Percentiles rank a stretch among this genome's conserved stretches.
Evolutionary conservation across 192 early-diverging fungal species (phyloP).

Genomic region (Spizellomyces punctatus): DNA sequence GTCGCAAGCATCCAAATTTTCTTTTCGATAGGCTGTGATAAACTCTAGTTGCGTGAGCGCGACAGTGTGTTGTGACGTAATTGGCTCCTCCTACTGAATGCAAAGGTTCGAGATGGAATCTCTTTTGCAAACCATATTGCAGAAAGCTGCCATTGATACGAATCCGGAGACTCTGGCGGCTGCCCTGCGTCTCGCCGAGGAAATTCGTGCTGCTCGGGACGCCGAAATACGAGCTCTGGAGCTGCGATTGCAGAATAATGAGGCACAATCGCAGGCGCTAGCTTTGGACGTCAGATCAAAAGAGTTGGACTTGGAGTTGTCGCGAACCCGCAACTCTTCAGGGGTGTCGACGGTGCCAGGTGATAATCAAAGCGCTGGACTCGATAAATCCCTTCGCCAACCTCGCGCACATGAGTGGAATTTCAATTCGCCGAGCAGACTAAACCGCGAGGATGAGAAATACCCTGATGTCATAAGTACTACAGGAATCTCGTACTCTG

Average conservation of each 20-base stretch:
- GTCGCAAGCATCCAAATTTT: too few species aligned
- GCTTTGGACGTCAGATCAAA: constrained; percentile 10
- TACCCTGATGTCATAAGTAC: not conserved
- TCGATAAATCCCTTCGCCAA: not conserved
- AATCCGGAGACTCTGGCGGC: constrained; percentile 14
- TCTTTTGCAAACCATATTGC: constrained; percentile 15
- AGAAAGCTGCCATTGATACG: constrained; percentile 14
- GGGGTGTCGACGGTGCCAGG: not conserved
- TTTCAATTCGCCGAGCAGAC: not conserved
- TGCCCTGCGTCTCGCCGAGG: constrained; percentile 19
- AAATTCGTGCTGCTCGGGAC: not conserved
- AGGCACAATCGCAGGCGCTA: constrained; percentile 5
- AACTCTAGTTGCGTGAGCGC: too few species aligned
- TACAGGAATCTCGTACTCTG: too few species aligned
- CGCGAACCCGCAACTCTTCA: not conserved
- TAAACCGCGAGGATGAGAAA: not conserved
- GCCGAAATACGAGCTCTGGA: constrained; percentile 1
- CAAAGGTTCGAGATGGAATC: constrained; percentile 6
- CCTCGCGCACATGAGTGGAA: not conserved
- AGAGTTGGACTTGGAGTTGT: constrained; percentile 6
- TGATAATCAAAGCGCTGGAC: not conserved
- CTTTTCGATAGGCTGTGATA: too few species aligned
- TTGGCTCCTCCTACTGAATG: too few species aligned
- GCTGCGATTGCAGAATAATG: not conserved
- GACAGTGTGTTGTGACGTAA: too few species aligned